A percentile compares a stretch with the other conserved stretches of the same genome.
phyloP scores from a whole-genome alignment of 768 basidiomycete species.

The Chalciporus piperatus region DNA sequence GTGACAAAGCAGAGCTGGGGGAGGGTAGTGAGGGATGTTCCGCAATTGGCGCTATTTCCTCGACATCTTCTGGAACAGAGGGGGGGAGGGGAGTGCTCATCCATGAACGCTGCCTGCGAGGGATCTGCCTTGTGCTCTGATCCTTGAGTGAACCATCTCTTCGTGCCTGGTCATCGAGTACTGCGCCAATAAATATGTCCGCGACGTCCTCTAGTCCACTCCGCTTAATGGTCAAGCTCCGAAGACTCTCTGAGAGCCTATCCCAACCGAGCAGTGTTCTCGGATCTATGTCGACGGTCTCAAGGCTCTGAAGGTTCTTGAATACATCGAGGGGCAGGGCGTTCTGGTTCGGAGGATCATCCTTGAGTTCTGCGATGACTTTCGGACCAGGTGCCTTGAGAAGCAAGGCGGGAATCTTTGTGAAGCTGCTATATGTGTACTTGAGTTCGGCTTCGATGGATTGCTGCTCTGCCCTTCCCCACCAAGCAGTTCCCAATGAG shows the following conservation, averaged over 20 bases:
- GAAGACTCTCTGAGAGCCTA: slow-evolving; percentile 62
- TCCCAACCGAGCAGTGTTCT: slow-evolving; percentile 84
- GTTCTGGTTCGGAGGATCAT: slow-evolving; percentile 67
- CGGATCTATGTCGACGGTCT: slow-evolving; percentile 80
- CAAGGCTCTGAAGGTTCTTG: slow-evolving; percentile 77
- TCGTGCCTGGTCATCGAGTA: slow-evolving; percentile 70
- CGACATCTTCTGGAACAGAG: slow-evolving; percentile 53
- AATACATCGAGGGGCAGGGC: slow-evolving; percentile 81
- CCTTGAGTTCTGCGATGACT: slow-evolving; percentile 63
- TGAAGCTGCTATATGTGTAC: slow-evolving; percentile 87
- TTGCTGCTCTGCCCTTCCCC: slow-evolving; percentile 57
- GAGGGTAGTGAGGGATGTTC: slow-evolving; percentile 24
- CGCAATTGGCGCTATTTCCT: slow-evolving; percentile 17
- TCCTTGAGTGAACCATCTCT: slow-evolving; percentile 53
- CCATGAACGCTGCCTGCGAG: slow-evolving; percentile 45
- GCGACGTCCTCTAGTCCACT: slow-evolving; percentile 81
- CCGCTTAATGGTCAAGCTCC: slow-evolving; percentile 70
- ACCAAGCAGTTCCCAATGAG: slow-evolving; percentile 75
- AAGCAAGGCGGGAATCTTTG: slow-evolving; percentile 78
- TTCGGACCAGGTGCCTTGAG: slow-evolving; percentile 63
- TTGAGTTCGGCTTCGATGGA: slow-evolving; percentile 73
- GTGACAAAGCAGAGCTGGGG: slow-evolving; percentile 42
- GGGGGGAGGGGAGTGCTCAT: slow-evolving; percentile 51
- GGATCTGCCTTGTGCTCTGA: slow-evolving; percentile 45
- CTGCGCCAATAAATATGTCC: slow-evolving; percentile 72